A percentile compares a stretch with the other conserved stretches of the same genome.
Conservation (phyloP, 371 early-diverging fungal species). For the Mortierella sp. region DNA sequence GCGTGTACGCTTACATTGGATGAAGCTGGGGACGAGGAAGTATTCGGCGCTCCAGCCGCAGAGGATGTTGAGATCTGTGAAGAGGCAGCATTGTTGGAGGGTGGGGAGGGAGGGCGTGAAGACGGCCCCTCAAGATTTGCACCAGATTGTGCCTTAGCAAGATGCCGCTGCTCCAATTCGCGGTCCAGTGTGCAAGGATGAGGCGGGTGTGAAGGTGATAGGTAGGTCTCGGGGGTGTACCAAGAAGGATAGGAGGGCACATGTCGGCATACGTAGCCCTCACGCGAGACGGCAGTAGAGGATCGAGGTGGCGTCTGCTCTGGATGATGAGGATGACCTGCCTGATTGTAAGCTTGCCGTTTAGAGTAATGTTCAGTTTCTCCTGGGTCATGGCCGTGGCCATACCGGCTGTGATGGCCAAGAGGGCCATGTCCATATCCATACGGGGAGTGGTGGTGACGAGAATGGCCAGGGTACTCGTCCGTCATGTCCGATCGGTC, state of each 20-base stretch:
- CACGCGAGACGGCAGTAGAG: not conserved
- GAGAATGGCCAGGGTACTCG: slow-evolving; percentile 13
- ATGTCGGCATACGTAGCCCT: not conserved
- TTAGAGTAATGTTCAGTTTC: slow-evolving; percentile 17
- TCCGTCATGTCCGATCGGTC: slow-evolving; percentile 14
- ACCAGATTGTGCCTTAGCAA: not conserved
- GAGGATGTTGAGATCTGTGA: not conserved
- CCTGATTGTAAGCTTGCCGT: slow-evolving; percentile 16
- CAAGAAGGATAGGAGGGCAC: slow-evolving; percentile 40
- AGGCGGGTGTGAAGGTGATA: slow-evolving; percentile 6
- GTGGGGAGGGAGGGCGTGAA: not conserved
- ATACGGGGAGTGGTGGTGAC: not conserved
- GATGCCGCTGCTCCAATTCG: slow-evolving; percentile 3
- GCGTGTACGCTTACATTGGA: not conserved
- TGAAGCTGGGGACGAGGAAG: no score
- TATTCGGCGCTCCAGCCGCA: not conserved
- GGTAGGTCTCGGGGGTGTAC: slow-evolving; percentile 41
- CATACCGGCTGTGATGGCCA: slow-evolving; percentile 3
- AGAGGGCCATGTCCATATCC: not conserved
- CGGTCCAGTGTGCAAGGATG: slow-evolving; percentile 4
- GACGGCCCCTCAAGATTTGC: not conserved
- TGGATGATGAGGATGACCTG: slow-evolving; percentile 1
- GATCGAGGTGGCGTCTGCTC: not conserved
- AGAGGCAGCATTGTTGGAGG: not conserved
- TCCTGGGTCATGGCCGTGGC: slow-evolving; percentile 1